Evolutionary conservation across 139 green algal genomes (phyloP).

Genomic region (Picochlorum costavermella): DNA sequence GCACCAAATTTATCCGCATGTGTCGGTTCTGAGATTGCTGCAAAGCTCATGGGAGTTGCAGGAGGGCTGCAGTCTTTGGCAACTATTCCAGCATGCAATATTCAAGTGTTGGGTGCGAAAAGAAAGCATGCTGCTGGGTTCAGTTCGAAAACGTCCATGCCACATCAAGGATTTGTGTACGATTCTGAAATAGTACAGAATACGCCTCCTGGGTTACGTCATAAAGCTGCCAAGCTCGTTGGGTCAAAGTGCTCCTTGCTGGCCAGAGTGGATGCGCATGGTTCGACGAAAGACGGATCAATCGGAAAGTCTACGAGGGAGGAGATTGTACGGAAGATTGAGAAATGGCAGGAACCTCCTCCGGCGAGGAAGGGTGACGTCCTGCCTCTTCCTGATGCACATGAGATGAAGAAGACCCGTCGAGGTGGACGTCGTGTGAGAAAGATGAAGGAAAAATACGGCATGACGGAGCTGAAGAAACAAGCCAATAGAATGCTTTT

Average conservation of each 20-base stretch:
- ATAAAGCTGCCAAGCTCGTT: constrained; percentile 67
- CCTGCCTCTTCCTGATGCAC: constrained; percentile 77
- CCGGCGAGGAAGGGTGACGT: constrained; percentile 80
- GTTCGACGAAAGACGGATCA: constrained; percentile 34
- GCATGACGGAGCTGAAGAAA: constrained; percentile 79
- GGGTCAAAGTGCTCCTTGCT: constrained; percentile 85
- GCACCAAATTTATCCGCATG: constrained; percentile 89
- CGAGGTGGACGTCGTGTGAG: constrained; percentile 73
- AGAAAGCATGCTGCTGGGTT: constrained; percentile 76
- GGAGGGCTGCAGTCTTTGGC: constrained; percentile 77
- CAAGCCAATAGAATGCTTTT: constrained; percentile 91
- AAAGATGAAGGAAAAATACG: constrained; percentile 93
- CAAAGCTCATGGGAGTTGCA: constrained; percentile 86
- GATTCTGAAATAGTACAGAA: constrained; percentile 48
- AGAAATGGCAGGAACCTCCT: constrained; percentile 97
- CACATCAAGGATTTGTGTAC: constrained; percentile 76
- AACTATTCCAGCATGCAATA: constrained; percentile 90
- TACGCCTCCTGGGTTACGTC: constrained; percentile 67
- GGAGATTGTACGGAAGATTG: constrained; percentile 86
- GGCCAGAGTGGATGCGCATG: constrained; percentile 86
- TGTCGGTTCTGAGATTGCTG: constrained; percentile 80
- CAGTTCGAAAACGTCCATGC: constrained; percentile 48
- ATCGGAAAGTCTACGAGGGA: constrained; percentile 43
- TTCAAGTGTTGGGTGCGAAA: constrained; percentile 89
- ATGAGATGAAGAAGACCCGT: constrained; percentile 70